Evolutionary conservation across 163 green algal genomes (phyloP), one percentile per base, ranked within the genome.

Genomic region (Botryococcus braunii): DNA sequence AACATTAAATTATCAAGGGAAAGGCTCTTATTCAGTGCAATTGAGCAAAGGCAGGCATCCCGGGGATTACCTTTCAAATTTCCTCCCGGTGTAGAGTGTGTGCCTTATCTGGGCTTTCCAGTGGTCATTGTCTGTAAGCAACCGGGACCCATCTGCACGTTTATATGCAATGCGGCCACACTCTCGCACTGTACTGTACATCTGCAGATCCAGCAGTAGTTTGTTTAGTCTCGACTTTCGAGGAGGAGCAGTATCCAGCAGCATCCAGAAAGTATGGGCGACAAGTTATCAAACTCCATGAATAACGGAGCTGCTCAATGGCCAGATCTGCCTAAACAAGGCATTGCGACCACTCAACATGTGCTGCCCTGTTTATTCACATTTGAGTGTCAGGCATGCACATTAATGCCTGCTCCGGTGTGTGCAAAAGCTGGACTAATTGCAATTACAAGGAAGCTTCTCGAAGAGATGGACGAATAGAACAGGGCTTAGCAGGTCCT

Each of bases 51-150:
- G n/a, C n/a, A n/a, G n/a, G n/a, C n/a, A n/a, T n/a, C n/a, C n/a
- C n/a, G n/a, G n/a, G n/a, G n/a, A n/a, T n/a, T n/a, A 85, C 79
- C 79, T 78, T 43, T 72, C 55, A 69, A 90, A 90, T 25, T 82
- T 70, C 41, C 73, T 73, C 25, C 76, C 71, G 0, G 82, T 90
- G 78, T 90, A 90, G 25, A 90, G 74, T 25, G 84, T 80, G 66
- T 90, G 84, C 25, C 84, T 62, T 9, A 90, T 85, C 74, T 90
- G 84, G 71, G 66, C 80, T 73, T 90, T 90, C 82, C 82, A 90
- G 78, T 90, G 84, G 38, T 87, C 80, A 63, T 88, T 88, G 57
- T 78, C 57, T 31, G 82, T 88, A 66, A 90, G 85, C 50, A 90
- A 71, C 32, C 84, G 77, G 17, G 75, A 86, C 11, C 82, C 80